phyloP scores from a whole-genome alignment of 1,139 yeast species.

The Magnusiomyces tetraspermus region DNA sequence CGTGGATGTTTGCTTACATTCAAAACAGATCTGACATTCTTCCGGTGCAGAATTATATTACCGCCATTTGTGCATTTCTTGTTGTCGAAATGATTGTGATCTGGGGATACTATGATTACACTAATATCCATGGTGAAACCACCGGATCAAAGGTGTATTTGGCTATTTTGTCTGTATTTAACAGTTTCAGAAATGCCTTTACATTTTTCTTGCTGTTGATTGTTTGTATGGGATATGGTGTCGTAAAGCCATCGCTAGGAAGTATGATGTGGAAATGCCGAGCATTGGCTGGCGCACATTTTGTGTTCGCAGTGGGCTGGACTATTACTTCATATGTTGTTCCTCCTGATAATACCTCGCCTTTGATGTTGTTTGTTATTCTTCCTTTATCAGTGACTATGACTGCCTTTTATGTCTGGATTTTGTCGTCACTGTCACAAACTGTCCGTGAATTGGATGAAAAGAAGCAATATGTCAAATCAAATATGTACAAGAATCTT shows the following conservation, averaged over 20 bases:
- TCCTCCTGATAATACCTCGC: constrained; percentile 39
- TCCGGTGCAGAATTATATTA: constrained; percentile 82
- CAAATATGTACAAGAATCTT: constrained; percentile 71
- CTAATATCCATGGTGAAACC: constrained; percentile 51
- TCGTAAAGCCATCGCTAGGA: constrained; percentile 74
- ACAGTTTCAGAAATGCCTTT: constrained; percentile 74
- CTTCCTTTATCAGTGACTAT: constrained; percentile 66
- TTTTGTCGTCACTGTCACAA: constrained; percentile 59
- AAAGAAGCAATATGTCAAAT: constrained; percentile 86
- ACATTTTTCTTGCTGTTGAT: constrained; percentile 80
- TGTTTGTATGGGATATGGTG: constrained; percentile 89
- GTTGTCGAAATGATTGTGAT: constrained; percentile 78
- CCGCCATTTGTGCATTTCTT: constrained; percentile 75
- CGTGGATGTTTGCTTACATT: constrained; percentile 79
- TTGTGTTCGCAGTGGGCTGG: constrained; percentile 56
- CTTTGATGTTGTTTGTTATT: constrained; percentile 40
- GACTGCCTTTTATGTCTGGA: constrained; percentile 64
- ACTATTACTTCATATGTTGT: constrained; percentile 58
- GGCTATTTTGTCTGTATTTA: constrained; percentile 66
- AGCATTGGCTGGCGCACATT: constrained; percentile 64
- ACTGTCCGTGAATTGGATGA: constrained; percentile 68
- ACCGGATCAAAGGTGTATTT: constrained; percentile 66
- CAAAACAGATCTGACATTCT: constrained; percentile 80
- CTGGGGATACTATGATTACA: constrained; percentile 86
- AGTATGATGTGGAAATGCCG: constrained; percentile 73